phyloP scores from a whole-genome alignment of 768 basidiomycete species.

The Tulasnella sp. region DNA sequence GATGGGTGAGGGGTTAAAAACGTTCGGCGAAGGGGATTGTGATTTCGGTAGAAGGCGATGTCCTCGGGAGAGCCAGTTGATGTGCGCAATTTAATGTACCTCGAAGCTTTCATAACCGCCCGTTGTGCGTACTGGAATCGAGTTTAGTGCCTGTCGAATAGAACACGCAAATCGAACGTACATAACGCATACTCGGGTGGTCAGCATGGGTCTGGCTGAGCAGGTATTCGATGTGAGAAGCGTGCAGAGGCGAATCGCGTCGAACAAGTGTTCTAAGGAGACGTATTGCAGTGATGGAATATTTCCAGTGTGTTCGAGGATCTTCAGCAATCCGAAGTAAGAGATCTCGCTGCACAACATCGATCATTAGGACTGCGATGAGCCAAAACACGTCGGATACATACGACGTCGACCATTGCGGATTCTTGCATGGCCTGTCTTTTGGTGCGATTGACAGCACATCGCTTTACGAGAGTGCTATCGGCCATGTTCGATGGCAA shows the following conservation, averaged over 20 bases:
- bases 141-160: neutral
- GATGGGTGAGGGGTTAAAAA: constrained; percentile 55
- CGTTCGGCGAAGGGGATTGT: constrained; percentile 66
- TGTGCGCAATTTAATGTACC: constrained; percentile 81
- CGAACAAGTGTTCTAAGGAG: constrained; percentile 70
- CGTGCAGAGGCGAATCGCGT: constrained; percentile 59
- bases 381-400: constrained; percentile 49
- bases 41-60: constrained; percentile 61
- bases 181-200: constrained; percentile 60
- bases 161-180: constrained; percentile 12
- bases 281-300: constrained; percentile 69
- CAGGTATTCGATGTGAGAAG: constrained; percentile 59
- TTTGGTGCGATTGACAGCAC: neutral
- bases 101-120: constrained; percentile 74
- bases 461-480: constrained; percentile 13
- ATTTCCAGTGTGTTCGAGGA: constrained; percentile 75
- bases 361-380: constrained; percentile 40
- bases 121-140: constrained; percentile 64
- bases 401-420: constrained; percentile 44
- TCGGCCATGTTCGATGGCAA: constrained; percentile 4
- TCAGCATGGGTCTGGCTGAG: constrained; percentile 63
- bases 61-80: constrained; percentile 60
- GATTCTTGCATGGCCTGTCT: neutral
- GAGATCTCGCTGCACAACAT: constrained; percentile 45
- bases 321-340: constrained; percentile 64